A percentile compares a stretch with the other conserved stretches of the same genome.
Evolutionary conservation across 192 early-diverging fungal genomes (phyloP).

Genomic region (Irineochytrium annulatum): DNA sequence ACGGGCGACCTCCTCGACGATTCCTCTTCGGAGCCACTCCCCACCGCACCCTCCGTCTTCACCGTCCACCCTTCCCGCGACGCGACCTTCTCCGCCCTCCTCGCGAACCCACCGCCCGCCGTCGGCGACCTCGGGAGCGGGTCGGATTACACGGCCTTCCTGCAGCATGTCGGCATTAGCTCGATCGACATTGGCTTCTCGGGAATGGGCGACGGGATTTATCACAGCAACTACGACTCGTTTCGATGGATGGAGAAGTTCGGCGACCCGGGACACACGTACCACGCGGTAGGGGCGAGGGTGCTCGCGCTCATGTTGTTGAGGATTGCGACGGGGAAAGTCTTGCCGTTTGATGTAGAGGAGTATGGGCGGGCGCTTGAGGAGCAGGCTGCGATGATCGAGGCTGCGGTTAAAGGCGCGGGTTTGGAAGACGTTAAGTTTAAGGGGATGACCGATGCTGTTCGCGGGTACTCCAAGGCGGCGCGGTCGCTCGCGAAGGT

Average conservation of each 20-base stretch:
- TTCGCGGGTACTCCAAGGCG: background rate
- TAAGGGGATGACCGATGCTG: background rate
- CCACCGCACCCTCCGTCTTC: too few species aligned
- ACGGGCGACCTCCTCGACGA: too few species aligned
- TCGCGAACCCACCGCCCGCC: background rate
- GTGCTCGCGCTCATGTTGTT: background rate
- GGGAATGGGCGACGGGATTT: slow-evolving; percentile 44
- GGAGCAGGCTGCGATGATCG: background rate
- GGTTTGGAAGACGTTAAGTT: background rate
- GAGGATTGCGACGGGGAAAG: background rate
- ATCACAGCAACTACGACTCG: slow-evolving; percentile 68
- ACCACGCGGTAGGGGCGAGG: slow-evolving; percentile 1
- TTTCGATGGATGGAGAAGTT: slow-evolving; percentile 54
- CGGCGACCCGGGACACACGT: slow-evolving; percentile 10
- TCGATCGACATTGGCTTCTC: slow-evolving; percentile 50
- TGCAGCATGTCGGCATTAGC: slow-evolving; percentile 60
- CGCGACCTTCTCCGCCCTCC: background rate
- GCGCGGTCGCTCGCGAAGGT: background rate
- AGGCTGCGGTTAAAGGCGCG: background rate
- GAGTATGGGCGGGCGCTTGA: background rate
- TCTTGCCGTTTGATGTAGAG: slow-evolving; percentile 10
- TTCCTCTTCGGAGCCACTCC: too few species aligned
- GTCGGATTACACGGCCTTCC: slow-evolving; percentile 57
- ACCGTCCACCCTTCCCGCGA: background rate
- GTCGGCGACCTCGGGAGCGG: slow-evolving; percentile 40